Percentiles rank a stretch among this genome's conserved stretches.
phyloP scores from a whole-genome alignment of 768 basidiomycete genomes.

The Mycena venus region DNA sequence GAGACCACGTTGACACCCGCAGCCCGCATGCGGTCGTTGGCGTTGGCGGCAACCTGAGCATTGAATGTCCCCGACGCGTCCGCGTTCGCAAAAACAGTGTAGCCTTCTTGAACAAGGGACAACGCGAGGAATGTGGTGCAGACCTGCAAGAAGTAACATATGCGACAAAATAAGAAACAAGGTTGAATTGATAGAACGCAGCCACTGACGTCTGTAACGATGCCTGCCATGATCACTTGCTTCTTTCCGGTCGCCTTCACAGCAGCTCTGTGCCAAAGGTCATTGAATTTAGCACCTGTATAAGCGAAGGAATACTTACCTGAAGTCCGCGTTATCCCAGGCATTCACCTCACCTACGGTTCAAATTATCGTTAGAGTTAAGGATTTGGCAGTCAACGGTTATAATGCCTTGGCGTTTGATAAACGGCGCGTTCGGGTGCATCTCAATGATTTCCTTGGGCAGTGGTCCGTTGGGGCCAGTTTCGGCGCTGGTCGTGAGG shows the following conservation, averaged over 20 bases:
- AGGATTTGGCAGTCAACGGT: neutral
- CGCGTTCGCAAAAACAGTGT: slow-evolving; percentile 61
- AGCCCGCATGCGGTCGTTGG: slow-evolving; percentile 62
- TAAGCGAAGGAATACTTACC: slow-evolving; percentile 9
- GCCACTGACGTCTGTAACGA: slow-evolving; percentile 59
- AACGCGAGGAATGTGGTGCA: slow-evolving; percentile 64
- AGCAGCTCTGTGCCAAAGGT: slow-evolving; percentile 40
- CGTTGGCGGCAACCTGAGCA: slow-evolving; percentile 55
- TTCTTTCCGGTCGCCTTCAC: slow-evolving; percentile 63
- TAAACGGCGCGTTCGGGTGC: slow-evolving; percentile 59
- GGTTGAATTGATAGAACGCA: neutral
- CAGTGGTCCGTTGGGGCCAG: slow-evolving; percentile 63
- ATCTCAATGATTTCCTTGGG: slow-evolving; percentile 59
- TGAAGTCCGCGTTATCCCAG: slow-evolving; percentile 65
- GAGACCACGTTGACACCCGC: slow-evolving; percentile 62
- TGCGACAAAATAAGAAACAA: no score
- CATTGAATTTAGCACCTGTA: neutral
- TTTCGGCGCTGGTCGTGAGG: slow-evolving; percentile 60
- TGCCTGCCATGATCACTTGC: slow-evolving; percentile 64
- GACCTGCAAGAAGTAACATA: slow-evolving; percentile 45
- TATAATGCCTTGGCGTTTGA: slow-evolving; percentile 54
- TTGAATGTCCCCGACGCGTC: slow-evolving; percentile 61
- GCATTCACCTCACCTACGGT: slow-evolving; percentile 58
- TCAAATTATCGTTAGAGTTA: neutral
- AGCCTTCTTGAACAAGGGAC: slow-evolving; percentile 60